Evolutionary conservation across 2,329 filamentous ascomycete species (phyloP).

Genomic region (Aspergillus latus): DNA sequence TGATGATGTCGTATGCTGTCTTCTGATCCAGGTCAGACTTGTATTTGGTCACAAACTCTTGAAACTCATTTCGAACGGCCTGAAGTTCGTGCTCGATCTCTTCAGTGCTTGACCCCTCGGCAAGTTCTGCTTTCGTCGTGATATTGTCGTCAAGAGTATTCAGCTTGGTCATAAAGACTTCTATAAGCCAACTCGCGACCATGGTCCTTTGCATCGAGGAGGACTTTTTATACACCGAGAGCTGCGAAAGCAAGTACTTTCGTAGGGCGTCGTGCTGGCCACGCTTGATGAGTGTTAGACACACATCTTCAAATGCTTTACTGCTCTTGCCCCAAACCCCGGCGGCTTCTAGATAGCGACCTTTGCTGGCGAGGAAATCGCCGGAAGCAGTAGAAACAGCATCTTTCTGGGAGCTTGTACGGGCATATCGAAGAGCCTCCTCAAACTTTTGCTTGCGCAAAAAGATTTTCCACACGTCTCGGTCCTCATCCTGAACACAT

Average conservation of each 20-base stretch:
- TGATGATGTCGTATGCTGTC: conserved; percentile 93
- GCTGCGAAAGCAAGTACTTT: conserved; percentile 83
- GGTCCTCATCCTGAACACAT: conserved; percentile 82
- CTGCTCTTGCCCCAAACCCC: conserved; percentile 90
- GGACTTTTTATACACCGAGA: conserved; percentile 77
- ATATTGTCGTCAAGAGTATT: conserved; percentile 94
- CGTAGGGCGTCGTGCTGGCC: conserved; percentile 86
- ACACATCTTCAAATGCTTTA: conserved; percentile 95
- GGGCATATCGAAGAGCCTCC: conserved; percentile 79
- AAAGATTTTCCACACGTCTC: conserved; percentile 95
- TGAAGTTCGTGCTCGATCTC: conserved; percentile 69
- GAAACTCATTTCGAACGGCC: conserved; percentile 72
- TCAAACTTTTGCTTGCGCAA: conserved; percentile 85
- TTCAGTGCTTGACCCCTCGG: conserved; percentile 67
- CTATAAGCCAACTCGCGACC: conserved; percentile 92
- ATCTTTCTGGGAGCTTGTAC: conserved; percentile 77
- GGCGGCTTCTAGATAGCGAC: conserved; percentile 81
- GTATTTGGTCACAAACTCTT: conserved; percentile 82
- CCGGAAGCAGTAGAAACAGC: conserved; percentile 88
- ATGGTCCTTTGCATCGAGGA: conserved; percentile 90
- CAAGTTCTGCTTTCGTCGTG: conserved; percentile 79
- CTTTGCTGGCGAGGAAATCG: conserved; percentile 79
- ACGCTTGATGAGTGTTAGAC: conserved; percentile 84
- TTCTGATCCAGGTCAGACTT: conserved; percentile 85
- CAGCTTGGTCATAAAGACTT: conserved; percentile 95